Base-by-base conservation (phyloP, 2,329 filamentous ascomycete genomes). In the Colletotrichum sansevieriae region DNA sequence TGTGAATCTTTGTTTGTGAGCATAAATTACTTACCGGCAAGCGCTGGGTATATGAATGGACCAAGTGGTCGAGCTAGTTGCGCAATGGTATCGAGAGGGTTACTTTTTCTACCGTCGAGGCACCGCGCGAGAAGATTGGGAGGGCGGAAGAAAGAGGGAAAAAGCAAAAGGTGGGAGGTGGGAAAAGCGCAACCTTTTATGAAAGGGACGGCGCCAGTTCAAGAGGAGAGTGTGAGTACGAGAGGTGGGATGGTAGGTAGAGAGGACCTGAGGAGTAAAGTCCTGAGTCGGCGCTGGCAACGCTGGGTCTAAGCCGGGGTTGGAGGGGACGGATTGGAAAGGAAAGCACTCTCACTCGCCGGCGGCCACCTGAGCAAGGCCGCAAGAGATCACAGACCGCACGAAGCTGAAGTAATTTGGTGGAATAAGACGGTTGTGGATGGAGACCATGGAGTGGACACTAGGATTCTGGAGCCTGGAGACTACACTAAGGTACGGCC, bases 61-160 rank as follows among this genome's bases (percentile, higher is more conserved):
- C 66, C 62, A 18, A 55, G 29, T 49, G 64, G 58, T 63, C 58
- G 9, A 54, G 29, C 22, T 70, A 37, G 44, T 52, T 68, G 63
- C 64, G 64, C 67, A 68, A 66, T 70, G 64, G 67, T 35, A 68
- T 70, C 67, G 67, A 70, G 67, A 70, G 67, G 64, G 63, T 58
- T 67, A 62, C 51, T 68, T 58, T 63, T 67, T 52, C 63, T 70
- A 68, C 67, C 67, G 67, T 70, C 67, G 63, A 62, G 59, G 56
- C 67, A 70, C 67, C 57, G 67, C 64, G 63, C 58, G 46, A 63
- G 69, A 70, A 39, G 66, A 63, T 35, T 61, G 57, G 60, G 57
- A 70, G 69, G 61, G 62, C 61, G 61, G 37, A 62, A 70, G 69
- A 66, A 56, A 25, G 61, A 57, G 61, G 18, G 18, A 58, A 60